Evolutionary conservation across 2,329 filamentous ascomycete species (phyloP), one percentile per base, ranked within the genome.

Genomic region (Hymenoscyphus occultus): DNA sequence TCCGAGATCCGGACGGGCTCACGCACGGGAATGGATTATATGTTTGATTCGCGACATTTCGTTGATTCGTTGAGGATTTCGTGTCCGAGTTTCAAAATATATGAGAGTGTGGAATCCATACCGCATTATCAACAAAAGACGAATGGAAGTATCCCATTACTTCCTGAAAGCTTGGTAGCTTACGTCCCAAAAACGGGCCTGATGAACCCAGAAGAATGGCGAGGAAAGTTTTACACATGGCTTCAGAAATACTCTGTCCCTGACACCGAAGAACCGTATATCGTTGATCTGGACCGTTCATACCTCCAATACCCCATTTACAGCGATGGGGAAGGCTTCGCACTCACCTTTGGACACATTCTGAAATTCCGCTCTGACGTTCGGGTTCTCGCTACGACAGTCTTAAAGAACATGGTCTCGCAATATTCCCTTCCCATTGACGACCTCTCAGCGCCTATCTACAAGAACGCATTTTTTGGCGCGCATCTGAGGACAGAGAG

Each of bases 31-130:
- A 65, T 73, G 51, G 70, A 70, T 14, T 73, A 71, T 35, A 69
- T 75, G 64, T 71, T 75, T 59, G 72, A 74, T 61, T 48, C 63
- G 5, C 45, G 39, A 5, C 72, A 74, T 61, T 74, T 73, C 48
- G 60, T 64, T 4, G 67, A 69, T 22, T 71, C 69, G 6, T 60
- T 74, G 13, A 62, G 67, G 16, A 42, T 67, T 19, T 71, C 72
- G 7, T 74, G 73, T 59, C 73, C 73, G 3, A 31, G 64, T 40
- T 51, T 74, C 60, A 39, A 67, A 16, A 32, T 75, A 9, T 70
- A 72, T 39, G 35, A 68, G 42, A 63, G 70, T n/a, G 66, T 69
- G 59, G 67, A 71, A 39, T 58, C 67, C 22, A 68, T 71, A 7
- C 59, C 60, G 0, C 65, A 69, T 13, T 13, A 57, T 9, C 56